Evolutionary conservation across 2,329 filamentous ascomycete genomes (phyloP).

Genomic region (Rhinocladiella mackenziei): DNA sequence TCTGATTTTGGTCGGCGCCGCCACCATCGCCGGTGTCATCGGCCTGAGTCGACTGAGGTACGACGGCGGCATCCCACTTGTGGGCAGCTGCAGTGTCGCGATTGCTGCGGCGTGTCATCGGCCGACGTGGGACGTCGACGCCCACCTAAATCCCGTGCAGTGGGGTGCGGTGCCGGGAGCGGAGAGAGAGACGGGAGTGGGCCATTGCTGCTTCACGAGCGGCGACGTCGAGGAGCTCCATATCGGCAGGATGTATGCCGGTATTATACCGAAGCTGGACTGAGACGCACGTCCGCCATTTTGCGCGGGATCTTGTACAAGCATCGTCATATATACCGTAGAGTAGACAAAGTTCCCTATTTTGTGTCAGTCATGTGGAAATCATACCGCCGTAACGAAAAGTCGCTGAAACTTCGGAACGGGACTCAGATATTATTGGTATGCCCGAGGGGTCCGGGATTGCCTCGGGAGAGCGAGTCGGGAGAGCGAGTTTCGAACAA

Average conservation of each 20-base stretch:
- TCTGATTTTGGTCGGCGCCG: conserved; percentile 11
- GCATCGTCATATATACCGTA: too few relatives aligned
- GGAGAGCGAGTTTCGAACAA: too few relatives aligned
- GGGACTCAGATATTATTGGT: too few relatives aligned
- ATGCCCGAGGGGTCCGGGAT: too few relatives aligned
- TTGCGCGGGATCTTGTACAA: too few relatives aligned
- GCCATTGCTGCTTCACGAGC: conserved; percentile 31
- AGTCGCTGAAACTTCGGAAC: too few relatives aligned
- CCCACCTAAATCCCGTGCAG: conserved; percentile 23
- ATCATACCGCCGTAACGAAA: too few relatives aligned
- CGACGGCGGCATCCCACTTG: conserved; percentile 32
- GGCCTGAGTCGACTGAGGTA: conserved; percentile 20
- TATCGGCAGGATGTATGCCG: conserved; percentile 22
- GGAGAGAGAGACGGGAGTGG: conserved; percentile 9
- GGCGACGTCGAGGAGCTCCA: conserved; percentile 17
- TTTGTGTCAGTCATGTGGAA: too few relatives aligned
- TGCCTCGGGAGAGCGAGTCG: too few relatives aligned
- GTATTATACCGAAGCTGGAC: too few relatives aligned
- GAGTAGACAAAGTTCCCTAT: too few relatives aligned
- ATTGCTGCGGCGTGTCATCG: conserved; percentile 36
- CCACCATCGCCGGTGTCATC: conserved; percentile 18
- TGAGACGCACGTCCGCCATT: too few relatives aligned
- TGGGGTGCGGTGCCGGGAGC: conserved; percentile 29
- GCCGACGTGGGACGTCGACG: conserved; percentile 25
- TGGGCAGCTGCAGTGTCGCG: conserved; percentile 34